Evolutionary conservation across 164 flowering plant genomes (phyloP), one percentile per base, ranked within the genome.

Genomic region (Magnolia changhungtana): DNA sequence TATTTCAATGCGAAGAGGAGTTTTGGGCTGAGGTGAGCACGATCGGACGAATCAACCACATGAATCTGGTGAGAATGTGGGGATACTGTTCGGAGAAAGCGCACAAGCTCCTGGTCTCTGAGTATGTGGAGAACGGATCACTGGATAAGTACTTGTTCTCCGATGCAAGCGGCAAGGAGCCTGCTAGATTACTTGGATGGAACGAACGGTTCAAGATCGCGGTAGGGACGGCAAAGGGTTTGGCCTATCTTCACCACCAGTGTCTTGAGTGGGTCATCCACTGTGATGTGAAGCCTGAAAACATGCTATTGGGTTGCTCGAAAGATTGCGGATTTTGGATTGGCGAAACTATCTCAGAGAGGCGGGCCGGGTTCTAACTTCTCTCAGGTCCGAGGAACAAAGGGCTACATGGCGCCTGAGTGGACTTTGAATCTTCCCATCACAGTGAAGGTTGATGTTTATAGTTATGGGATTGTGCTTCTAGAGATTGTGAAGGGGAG

Each of bases 231-330:
- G 82, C 83, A 0, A 81, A 76, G 73, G 87, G 87, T 1, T 58
- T 85, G n/a, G 82, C 85, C 1, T 85, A 85, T 50, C 72, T 85
- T 8, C 85, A 83, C 67, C 69, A 82, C 2, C 69, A 67, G 76
- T 80, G 76, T 58, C 64, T 75, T 8, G 78, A 76, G 51, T 72
- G 76, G 82, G 73, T 80, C 1, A 49, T 80, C 7, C 81, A 79
- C 68, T 79, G 81, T 45, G 78, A 75, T 58, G 72, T 78, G 55
- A 78, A 78, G 31, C 81, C 81, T 55, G 66, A 79, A 55, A 79
- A 80, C 51, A 75, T 79, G 27, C 75, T 79, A 0, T 31, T 79
- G 20, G 78, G 66, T 24, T 55, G 8, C 13, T 70, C 9, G 49
- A 72, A 78, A 73, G 76, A 37, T 77, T 23, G 51, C 79, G n/a